Percentiles rank a stretch among this genome's conserved stretches.
These are phyloP conservation scores for Xanthoceras sorbifolium DNA, from an alignment of 345 rosid species.

Conservation along the genomic window DNA sequence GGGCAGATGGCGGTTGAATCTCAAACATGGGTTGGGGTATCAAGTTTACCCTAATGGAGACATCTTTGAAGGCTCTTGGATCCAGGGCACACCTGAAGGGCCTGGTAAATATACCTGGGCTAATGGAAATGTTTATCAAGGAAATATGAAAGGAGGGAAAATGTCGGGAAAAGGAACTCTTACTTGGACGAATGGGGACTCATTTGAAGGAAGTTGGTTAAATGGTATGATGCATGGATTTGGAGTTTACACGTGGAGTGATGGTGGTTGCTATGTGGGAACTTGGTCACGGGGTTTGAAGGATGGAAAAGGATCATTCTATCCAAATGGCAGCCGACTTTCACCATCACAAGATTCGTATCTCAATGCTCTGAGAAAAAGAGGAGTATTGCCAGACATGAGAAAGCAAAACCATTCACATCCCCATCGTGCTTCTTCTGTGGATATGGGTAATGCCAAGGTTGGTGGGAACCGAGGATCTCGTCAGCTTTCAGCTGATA, in stretches of 20 bases:
- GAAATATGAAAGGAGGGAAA: slow-evolving; percentile 94
- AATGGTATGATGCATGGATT: slow-evolving; percentile 95
- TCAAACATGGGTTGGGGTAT: slow-evolving; percentile 88
- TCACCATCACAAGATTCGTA: slow-evolving; percentile 74
- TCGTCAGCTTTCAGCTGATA: slow-evolving; percentile 44
- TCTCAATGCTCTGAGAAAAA: slow-evolving; percentile 74
- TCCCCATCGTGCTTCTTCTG: slow-evolving; percentile 63
- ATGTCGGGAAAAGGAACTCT: slow-evolving; percentile 95
- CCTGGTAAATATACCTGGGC: slow-evolving; percentile 94
- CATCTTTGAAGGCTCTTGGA: slow-evolving; percentile 91
- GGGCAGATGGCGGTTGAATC: slow-evolving; percentile 92
- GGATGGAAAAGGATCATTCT: slow-evolving; percentile 95
- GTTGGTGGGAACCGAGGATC: slow-evolving; percentile 43
- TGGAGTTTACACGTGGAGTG: slow-evolving; percentile 91
- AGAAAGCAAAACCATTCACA: slow-evolving; percentile 65
- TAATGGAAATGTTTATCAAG: slow-evolving; percentile 70
- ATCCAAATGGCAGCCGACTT: slow-evolving; percentile 76
- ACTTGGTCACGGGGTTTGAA: slow-evolving; percentile 94
- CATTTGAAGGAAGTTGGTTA: slow-evolving; percentile 92
- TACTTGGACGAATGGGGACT: slow-evolving; percentile 79
- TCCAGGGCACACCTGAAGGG: slow-evolving; percentile 85
- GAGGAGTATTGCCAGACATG: slow-evolving; percentile 87
- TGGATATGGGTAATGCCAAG: slow-evolving; percentile 64
- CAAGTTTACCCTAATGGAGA: slow-evolving; percentile 81
- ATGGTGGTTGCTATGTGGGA: slow-evolving; percentile 86